These are phyloP conservation scores for Phialemonium atrogriseum DNA, from an alignment of 2,329 filamentous ascomycete species.

Conservation along the genomic window DNA sequence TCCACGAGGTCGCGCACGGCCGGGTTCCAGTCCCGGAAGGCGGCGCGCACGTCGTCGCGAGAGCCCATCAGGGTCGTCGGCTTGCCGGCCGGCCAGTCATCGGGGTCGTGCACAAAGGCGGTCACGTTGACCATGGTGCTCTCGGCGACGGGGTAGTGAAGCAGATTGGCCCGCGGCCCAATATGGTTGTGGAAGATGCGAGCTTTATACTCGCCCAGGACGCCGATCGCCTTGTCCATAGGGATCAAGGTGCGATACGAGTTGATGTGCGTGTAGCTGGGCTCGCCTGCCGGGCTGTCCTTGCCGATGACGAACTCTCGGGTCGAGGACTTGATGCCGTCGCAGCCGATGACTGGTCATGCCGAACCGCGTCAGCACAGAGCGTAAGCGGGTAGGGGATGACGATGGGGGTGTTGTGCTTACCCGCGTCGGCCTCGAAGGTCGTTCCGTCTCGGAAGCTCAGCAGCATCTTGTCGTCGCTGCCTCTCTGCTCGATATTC, in stretches of 20 bases:
- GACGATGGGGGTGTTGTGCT: too few species aligned
- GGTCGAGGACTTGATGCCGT: constrained; percentile 10
- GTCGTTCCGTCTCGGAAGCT: constrained; percentile 18
- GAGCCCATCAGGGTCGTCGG: constrained; percentile 16
- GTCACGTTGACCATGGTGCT: constrained; percentile 46
- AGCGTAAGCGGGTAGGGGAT: background rate
- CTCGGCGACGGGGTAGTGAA: constrained; percentile 54
- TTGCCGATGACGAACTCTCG: constrained; percentile 1
- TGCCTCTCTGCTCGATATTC: constrained; percentile 17
- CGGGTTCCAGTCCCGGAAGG: constrained; percentile 25
- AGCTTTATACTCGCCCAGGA: constrained; percentile 3
- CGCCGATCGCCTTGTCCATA: constrained; percentile 9
- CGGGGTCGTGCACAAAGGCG: constrained; percentile 25
- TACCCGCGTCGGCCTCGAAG: constrained; percentile 19
- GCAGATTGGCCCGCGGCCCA: constrained; percentile 45
- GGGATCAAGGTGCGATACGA: too few species aligned
- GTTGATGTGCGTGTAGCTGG: constrained; percentile 3
- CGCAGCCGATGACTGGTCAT: constrained; percentile 12
- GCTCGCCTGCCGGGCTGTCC: constrained; percentile 9
- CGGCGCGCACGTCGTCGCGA: constrained; percentile 22
- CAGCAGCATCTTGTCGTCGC: constrained; percentile 8
- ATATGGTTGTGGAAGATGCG: constrained; percentile 16
- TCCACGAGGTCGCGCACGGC: constrained; percentile 17
- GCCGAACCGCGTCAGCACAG: constrained; percentile 2
- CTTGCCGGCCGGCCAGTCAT: constrained; percentile 19